Percentiles rank a stretch among this genome's conserved stretches.
Evolutionary conservation across 306 rosid genomes (phyloP).

Genomic region (Fragaria nilgerrensis): DNA sequence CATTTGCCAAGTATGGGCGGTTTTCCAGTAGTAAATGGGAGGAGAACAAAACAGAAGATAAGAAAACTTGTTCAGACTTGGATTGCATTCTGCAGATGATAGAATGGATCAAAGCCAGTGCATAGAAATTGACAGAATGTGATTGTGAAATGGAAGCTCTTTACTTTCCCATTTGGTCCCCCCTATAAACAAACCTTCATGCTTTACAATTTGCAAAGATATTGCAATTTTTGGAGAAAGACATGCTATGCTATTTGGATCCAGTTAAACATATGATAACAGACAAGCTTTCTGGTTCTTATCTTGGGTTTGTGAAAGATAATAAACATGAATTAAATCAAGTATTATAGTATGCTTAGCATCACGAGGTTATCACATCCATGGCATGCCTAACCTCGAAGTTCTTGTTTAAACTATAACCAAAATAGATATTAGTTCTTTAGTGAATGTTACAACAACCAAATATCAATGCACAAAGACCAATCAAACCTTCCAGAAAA

Average conservation of each 20-base stretch:
- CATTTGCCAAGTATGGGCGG: not conserved
- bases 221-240: not conserved
- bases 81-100: not conserved
- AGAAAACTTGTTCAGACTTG: not conserved
- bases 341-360: not conserved
- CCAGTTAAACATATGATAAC: not conserved
- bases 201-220: not conserved
- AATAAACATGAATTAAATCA: not conserved
- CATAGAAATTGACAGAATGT: constrained; percentile 5
- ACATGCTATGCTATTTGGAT: not conserved
- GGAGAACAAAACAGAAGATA: not conserved
- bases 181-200: not conserved
- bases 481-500: not conserved
- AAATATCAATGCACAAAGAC: not conserved
- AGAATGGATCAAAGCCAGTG: not conserved
- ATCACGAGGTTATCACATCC: not conserved
- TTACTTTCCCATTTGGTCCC: constrained; percentile 3
- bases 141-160: not conserved
- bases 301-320: not conserved
- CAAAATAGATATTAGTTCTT: not conserved
- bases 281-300: not conserved
- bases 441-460: not conserved
- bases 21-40: not conserved
- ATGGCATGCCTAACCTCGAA: not conserved
- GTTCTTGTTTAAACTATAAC: not conserved